These are phyloP conservation scores for Pleodorina starrii DNA, from an alignment of 139 green algal genomes.

Conservation along the genomic window DNA sequence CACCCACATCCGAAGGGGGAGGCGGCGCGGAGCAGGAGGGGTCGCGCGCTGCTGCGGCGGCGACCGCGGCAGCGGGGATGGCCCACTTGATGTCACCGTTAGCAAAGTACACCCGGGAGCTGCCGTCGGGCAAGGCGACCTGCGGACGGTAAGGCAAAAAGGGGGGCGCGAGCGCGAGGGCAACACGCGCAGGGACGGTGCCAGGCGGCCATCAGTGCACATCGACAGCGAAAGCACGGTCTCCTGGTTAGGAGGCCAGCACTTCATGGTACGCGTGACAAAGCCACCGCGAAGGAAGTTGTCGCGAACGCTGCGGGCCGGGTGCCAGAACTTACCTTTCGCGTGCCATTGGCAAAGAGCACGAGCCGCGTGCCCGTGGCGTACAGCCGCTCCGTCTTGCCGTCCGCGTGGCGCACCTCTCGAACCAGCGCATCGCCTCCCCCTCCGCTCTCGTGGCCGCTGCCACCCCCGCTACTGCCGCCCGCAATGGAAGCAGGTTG, in stretches of 20 bases:
- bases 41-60: not conserved
- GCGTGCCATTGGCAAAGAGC: constrained; percentile 81
- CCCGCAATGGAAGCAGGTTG: not conserved
- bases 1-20: not conserved
- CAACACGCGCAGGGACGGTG: too few species aligned
- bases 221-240: too few species aligned
- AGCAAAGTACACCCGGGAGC: constrained; percentile 74
- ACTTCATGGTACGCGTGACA: too few species aligned
- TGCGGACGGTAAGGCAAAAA: too few species aligned
- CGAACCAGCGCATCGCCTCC: constrained; percentile 31
- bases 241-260: too few species aligned
- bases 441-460: not conserved
- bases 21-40: not conserved
- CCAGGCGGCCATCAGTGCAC: too few species aligned
- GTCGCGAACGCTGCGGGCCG: too few species aligned
- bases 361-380: constrained; percentile 63
- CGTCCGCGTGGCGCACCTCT: constrained; percentile 66
- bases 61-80: constrained; percentile 18
- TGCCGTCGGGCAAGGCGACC: constrained; percentile 59
- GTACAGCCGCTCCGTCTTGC: constrained; percentile 75
- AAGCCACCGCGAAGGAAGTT: too few species aligned
- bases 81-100: constrained; percentile 91
- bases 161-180: too few species aligned
- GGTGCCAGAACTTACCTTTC: constrained; percentile 68
- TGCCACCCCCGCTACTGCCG: not conserved